Evolutionary conservation across 305 asterid species (phyloP), one percentile per base, ranked within the genome.

Genomic region (Fraxinus latifolia): DNA sequence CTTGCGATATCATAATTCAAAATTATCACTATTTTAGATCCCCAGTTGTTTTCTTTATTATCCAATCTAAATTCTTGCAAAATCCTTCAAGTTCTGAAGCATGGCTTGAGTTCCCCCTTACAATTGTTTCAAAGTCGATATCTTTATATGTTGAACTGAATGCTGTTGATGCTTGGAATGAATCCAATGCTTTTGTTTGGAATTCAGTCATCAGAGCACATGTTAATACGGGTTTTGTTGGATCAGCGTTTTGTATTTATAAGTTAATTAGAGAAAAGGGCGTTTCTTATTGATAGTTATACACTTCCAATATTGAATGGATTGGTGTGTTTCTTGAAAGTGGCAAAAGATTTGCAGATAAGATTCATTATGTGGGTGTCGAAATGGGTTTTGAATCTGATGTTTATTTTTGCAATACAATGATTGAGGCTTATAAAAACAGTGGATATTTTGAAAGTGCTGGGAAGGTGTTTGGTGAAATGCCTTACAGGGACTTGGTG

Each of bases 401-500:
- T 82, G 86, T 86, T 79, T 85, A 86, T 77, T 87, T 87, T 74
- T 82, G 90, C 83, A 86, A 87, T 47, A 79, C 89, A 6, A 29
- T 83, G 86, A 82, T 87, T 5, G 83, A 82, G 27, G 78, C 73
- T 14, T 83, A 82, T 62, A 5, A 17, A 6, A 85, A 79, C 77
- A 68, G 53, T 33, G 86, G 78, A 44, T 77, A 76, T 31, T 67
- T 79, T 55, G 62, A 31, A 9, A 85, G 81, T 74, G 93, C 90
- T n/a, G 67, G 62, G 23, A 81, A 82, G 85, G 4, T 87, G 89
- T 90, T 90, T 37, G 79, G 74, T 1, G 89, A 84, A 87, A 90
- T 87, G 89, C 88, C 84, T 60, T 9, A 23, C 0, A 85, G 81
- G 55, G 92, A 90, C 77, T 77, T 81, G 82, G 88, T 88, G 78